Percentiles rank a stretch among this genome's conserved stretches.
These are phyloP conservation scores for Sporisorium exsertum DNA, from an alignment of 1,284 basidiomycete genomes.

Conservation along the genomic window DNA sequence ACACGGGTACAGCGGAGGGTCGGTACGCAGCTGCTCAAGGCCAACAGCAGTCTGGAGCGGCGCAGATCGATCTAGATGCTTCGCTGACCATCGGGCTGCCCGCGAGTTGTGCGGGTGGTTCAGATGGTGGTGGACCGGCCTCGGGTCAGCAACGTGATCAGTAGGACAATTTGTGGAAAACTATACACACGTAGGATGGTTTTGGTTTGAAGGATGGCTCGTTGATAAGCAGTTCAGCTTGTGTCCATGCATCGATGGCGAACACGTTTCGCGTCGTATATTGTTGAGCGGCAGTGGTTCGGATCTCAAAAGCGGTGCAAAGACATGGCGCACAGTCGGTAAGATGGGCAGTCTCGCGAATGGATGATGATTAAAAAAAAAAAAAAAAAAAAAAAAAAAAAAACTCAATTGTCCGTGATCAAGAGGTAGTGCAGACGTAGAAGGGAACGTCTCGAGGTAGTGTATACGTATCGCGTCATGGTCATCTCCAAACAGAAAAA, in stretches of 20 bases:
- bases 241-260: too few species aligned
- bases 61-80: slow-evolving; percentile 13
- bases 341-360: not conserved
- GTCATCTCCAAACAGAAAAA: too few species aligned
- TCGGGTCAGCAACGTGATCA: not conserved
- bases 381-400: too few species aligned
- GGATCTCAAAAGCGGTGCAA: not conserved
- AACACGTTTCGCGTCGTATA: too few species aligned
- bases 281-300: too few species aligned
- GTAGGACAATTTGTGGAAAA: not conserved
- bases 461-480: too few species aligned
- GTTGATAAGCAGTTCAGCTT: too few species aligned
- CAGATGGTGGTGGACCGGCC: not conserved
- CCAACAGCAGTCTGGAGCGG: slow-evolving; percentile 1
- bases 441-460: too few species aligned
- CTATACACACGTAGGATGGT: too few species aligned
- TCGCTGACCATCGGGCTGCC: slow-evolving; percentile 19
- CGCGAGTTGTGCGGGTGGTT: slow-evolving; percentile 3
- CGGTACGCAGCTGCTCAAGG: too few species aligned
- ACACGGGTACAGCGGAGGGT: too few species aligned
- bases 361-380: not conserved
- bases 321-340: not conserved
- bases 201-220: too few species aligned
- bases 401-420: slow-evolving; percentile 37
- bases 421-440: slow-evolving; percentile 9